Evolutionary conservation across 2,329 filamentous ascomycete genomes (phyloP), one percentile per base, ranked within the genome.

Genomic region (Fusarium tuaranense): DNA sequence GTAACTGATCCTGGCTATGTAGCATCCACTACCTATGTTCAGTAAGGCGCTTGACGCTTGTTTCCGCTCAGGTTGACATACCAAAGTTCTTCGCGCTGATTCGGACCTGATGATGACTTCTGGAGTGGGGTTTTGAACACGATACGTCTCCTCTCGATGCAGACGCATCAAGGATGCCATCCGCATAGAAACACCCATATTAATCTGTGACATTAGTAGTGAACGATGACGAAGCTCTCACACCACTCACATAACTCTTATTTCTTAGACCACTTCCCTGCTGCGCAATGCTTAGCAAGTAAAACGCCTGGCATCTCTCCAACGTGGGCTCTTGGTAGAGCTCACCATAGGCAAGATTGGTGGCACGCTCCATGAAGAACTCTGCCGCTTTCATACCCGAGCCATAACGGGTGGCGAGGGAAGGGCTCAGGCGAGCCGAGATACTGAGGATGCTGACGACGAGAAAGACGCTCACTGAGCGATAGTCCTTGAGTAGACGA

Each of bases 301-400:
- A 90, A 69, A 91, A 91, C 1, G 86, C 88, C 78, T 91, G 89
- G 62, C 88, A 90, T 46, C 86, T 83, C 75, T 90, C 88, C 20
- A 91, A 77, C 0, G 85, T 88, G 0, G 88, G 86, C 63, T 86
- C 85, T 44, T 85, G 81, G 74, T 90, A 90, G 22, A 90, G 80
- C 73, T 90, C 88, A 27, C 81, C 80, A 36, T 86, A 78, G 1
- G 88, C 88, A 10, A 90, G 79, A 8, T 77, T 76, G 10, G 86
- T 85, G 1, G 88, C 87, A 30, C 83, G 85, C 41, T 86, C 85
- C 83, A 89, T 88, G 71, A 89, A 91, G 57, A 84, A 85, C 70
- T 89, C 86, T 18, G 88, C 85, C 2, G 88, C 88, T 51, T 84
- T 84, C 48, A 88, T 82, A 8, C 87, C 87, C n/a, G 83, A 84